Conservation (phyloP, 148 eudicot genomes). For the Fagopyrum homotropicum region DNA sequence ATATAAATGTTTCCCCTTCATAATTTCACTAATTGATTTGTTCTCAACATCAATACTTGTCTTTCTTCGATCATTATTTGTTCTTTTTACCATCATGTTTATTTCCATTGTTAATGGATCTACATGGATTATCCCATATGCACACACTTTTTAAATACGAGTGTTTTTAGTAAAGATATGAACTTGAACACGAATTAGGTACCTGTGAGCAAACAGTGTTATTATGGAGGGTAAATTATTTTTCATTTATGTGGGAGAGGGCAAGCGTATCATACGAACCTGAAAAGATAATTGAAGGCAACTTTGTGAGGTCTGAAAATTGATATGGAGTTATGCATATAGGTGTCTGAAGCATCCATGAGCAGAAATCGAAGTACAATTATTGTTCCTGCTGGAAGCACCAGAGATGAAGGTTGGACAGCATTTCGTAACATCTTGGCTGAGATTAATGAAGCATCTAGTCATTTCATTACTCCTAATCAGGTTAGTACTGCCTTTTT, state of each 20-base stretch:
- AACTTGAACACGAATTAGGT: no score
- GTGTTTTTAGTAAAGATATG: neutral
- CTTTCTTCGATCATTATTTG: neutral
- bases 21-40: neutral
- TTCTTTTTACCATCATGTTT: neutral
- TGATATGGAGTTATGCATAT: conserved; percentile 5
- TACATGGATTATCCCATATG: neutral
- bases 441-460: conserved; percentile 76
- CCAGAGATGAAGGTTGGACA: conserved; percentile 85
- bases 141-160: neutral
- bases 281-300: neutral
- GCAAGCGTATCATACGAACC: no score
- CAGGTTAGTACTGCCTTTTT: conserved; percentile 39
- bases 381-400: conserved; percentile 86
- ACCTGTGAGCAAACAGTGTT: no score
- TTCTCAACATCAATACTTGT: neutral
- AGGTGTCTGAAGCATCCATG: conserved; percentile 95
- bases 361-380: conserved; percentile 95
- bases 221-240: no score
- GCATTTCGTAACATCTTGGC: conserved; percentile 86
- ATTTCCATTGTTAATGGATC: neutral
- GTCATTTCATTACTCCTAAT: conserved; percentile 47
- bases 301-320: neutral
- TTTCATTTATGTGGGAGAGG: no score
- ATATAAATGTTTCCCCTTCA: neutral